A percentile compares a stretch with the other conserved stretches of the same genome.
Conservation (phyloP, 2,329 filamentous ascomycete genomes). For the Colletotrichum limetticola region DNA sequence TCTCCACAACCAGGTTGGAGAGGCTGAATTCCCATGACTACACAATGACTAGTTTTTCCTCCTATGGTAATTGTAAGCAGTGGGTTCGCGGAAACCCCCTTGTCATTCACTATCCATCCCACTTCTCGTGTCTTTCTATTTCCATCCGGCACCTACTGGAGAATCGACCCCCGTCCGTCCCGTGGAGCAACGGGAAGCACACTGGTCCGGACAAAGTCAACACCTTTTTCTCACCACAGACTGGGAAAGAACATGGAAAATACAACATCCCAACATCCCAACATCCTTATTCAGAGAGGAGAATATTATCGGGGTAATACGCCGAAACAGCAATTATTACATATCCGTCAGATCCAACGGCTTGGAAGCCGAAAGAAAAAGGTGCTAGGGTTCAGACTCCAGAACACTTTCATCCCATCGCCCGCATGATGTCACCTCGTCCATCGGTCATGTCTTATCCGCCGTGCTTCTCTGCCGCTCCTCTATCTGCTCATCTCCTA, state of each 20-base stretch:
- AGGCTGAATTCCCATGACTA: not conserved
- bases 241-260: no score
- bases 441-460: not conserved
- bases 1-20: not conserved
- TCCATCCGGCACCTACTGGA: not conserved
- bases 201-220: not conserved
- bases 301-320: not conserved
- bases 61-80: not conserved
- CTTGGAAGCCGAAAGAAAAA: not conserved
- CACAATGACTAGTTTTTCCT: not conserved
- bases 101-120: not conserved
- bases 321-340: not conserved
- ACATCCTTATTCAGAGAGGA: not conserved
- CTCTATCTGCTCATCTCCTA: not conserved
- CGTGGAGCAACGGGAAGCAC: not conserved
- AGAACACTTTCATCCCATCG: not conserved
- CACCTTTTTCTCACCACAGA: not conserved
- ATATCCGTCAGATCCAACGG: not conserved
- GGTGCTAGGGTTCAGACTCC: not conserved
- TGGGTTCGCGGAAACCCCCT: not conserved
- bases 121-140: not conserved
- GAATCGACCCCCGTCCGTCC: not conserved
- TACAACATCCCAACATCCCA: no score
- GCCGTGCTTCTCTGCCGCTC: not conserved
- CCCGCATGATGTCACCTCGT: conserved; percentile 12